Conservation (phyloP, 1,139 yeast genomes). For the Magnusiomyces suaveolens region DNA sequence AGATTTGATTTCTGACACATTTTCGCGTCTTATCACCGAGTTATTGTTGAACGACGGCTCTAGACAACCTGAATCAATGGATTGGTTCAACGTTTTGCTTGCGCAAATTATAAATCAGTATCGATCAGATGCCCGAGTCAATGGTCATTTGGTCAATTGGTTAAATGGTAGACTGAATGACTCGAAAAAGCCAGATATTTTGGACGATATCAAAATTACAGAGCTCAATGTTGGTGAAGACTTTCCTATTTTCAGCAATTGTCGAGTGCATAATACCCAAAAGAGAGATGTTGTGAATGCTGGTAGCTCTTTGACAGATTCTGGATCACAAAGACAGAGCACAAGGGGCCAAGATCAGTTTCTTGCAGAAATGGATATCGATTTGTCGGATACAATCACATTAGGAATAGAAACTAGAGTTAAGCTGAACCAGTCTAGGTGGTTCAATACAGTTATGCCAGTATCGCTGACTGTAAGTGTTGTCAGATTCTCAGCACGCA, state of each 20-base stretch:
- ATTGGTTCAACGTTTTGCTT: slow-evolving; percentile 91
- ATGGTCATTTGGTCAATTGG: slow-evolving; percentile 77
- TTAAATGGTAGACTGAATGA: slow-evolving; percentile 46
- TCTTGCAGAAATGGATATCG: slow-evolving; percentile 92
- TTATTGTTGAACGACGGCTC: background rate
- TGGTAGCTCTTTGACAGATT: background rate
- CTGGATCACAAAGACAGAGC: background rate
- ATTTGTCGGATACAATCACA: slow-evolving; percentile 80
- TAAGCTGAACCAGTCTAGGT: slow-evolving; percentile 73
- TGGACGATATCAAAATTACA: slow-evolving; percentile 69
- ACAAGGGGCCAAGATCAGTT: slow-evolving; percentile 23
- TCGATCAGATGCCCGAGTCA: slow-evolving; percentile 72
- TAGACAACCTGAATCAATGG: slow-evolving; percentile 63
- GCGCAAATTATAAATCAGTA: slow-evolving; percentile 87
- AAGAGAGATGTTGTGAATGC: background rate
- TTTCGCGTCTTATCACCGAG: slow-evolving; percentile 1
- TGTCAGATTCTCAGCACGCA: slow-evolving; percentile 89
- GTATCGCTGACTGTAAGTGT: slow-evolving; percentile 77
- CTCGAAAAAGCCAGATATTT: slow-evolving; percentile 64
- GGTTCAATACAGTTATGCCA: slow-evolving; percentile 71
- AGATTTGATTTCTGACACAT: background rate
- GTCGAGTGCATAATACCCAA: slow-evolving; percentile 45
- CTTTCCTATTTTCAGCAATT: slow-evolving; percentile 89
- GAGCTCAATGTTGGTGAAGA: slow-evolving; percentile 93
- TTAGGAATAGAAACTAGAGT: slow-evolving; percentile 81